These are phyloP conservation scores for Solanum lycopersicoides DNA, from an alignment of 257 asterid genomes.

Conservation along the genomic window DNA sequence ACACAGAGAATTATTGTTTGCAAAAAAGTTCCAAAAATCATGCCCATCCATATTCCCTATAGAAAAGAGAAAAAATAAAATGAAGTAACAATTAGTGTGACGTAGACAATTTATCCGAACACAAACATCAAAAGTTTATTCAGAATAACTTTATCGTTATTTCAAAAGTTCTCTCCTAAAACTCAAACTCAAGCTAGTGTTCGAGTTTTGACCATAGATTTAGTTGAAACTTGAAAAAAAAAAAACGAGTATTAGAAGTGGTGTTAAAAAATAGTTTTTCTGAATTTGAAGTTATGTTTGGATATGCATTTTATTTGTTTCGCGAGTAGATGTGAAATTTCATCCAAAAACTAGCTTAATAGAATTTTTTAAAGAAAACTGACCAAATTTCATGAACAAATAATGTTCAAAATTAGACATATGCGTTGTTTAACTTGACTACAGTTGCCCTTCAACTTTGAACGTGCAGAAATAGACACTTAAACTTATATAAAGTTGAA, in stretches of 20 bases:
- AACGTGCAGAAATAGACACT: neutral
- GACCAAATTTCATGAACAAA: neutral
- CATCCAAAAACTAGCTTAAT: neutral
- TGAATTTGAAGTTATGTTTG: neutral
- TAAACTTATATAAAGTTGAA: neutral
- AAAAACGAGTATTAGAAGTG: neutral
- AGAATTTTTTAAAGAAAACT: neutral
- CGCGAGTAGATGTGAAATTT: no score
- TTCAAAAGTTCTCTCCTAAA: neutral
- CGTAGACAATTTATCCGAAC: neutral
- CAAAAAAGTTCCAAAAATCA: constrained; percentile 86
- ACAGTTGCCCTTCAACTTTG: neutral
- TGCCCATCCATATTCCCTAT: constrained; percentile 96
- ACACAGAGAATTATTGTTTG: constrained; percentile 59
- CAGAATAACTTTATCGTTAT: neutral
- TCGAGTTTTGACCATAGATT: neutral
- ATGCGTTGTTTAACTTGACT: no score
- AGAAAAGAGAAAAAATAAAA: neutral
- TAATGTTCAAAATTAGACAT: no score
- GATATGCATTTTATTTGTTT: neutral
- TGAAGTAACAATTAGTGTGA: neutral
- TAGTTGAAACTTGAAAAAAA: neutral
- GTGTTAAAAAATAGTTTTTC: neutral
- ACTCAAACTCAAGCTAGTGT: neutral
- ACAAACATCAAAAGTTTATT: neutral